Conservation (phyloP, 306 rosid genomes). For the Ceratonia siliqua region DNA sequence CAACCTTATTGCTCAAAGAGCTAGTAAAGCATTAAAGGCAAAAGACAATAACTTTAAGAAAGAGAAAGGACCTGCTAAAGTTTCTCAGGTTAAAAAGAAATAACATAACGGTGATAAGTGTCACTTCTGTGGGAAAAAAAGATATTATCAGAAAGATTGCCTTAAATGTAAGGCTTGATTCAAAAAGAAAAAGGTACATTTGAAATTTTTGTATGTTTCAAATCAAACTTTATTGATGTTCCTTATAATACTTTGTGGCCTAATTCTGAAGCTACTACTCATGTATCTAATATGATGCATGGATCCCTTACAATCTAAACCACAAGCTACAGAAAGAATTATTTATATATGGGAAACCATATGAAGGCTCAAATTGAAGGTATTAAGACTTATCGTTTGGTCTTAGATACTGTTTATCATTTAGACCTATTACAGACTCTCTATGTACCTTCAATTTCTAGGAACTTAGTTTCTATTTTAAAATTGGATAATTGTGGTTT, state of each 20-base stretch:
- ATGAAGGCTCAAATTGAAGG: not conserved
- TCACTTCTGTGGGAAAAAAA: not conserved
- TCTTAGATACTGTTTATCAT: not conserved
- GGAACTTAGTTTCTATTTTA: not conserved
- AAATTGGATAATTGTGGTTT: not conserved
- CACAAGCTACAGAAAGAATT: not conserved
- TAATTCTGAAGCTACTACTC: not conserved
- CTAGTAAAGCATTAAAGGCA: no score
- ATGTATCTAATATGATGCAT: not conserved
- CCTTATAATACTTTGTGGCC: not conserved
- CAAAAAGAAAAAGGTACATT: not conserved
- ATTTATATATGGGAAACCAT: not conserved
- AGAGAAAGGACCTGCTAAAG: no score
- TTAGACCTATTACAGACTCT: not conserved
- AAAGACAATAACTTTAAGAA: no score
- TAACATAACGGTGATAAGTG: no score
- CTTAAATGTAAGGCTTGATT: not conserved
- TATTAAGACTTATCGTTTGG: not conserved
- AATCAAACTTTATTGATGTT: not conserved
- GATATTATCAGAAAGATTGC: not conserved
- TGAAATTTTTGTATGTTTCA: not conserved
- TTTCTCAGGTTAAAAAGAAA: no score
- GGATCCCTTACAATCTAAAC: slow-evolving; percentile 14
- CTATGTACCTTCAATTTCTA: not conserved
- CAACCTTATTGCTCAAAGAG: no score